Percentiles rank a stretch among this genome's conserved stretches.
Evolutionary conservation across 495 filamentous ascomycete species (phyloP).

Genomic region (Neurospora sp.): DNA sequence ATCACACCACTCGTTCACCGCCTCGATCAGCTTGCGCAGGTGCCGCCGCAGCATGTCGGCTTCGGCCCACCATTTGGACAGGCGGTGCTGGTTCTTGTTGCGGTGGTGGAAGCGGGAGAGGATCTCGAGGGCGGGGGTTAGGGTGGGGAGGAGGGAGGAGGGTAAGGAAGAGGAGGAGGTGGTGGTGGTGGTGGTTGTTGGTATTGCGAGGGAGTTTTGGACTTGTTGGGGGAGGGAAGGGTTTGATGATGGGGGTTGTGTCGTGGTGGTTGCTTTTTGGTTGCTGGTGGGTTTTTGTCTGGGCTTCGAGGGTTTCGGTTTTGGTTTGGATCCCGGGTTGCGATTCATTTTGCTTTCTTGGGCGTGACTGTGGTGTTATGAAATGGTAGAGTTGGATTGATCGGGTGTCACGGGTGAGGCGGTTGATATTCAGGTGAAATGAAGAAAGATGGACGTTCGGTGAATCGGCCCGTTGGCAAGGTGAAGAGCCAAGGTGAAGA

Average conservation of each 20-base stretch:
- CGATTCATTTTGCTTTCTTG: neutral
- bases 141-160: neutral
- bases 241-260: neutral
- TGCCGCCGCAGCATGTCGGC: constrained; percentile 56
- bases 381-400: neutral
- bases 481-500: neutral
- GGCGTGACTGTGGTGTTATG: neutral
- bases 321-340: neutral
- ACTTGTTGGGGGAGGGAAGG: neutral
- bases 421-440: neutral
- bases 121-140: constrained; percentile 22
- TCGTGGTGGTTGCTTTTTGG: neutral
- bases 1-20: constrained; percentile 19
- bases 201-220: neutral
- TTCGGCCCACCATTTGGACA: constrained; percentile 62
- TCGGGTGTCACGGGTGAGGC: neutral
- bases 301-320: neutral
- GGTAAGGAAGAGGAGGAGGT: neutral
- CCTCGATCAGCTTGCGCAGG: constrained; percentile 39
- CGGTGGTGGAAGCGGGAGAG: constrained; percentile 62
- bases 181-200: neutral
- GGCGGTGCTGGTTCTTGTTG: constrained; percentile 73
- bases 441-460: neutral
- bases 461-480: neutral
- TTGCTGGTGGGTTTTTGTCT: neutral